Conservation (phyloP, 2,329 filamentous ascomycete genomes). For the Sporothrix pallida region DNA sequence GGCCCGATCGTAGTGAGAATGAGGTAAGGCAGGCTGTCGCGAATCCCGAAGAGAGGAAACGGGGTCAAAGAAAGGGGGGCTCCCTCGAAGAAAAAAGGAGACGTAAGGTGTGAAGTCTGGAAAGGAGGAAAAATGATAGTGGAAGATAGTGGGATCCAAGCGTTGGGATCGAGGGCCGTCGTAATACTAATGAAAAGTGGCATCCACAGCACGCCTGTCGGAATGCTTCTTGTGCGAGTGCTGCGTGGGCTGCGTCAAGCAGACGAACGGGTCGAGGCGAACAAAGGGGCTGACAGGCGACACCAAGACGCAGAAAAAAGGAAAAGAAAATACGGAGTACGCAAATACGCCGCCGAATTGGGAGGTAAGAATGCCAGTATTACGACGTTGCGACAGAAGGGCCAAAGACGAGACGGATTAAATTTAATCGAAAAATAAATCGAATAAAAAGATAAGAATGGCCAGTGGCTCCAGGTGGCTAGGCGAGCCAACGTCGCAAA, state of each 20-base stretch:
- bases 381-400: neutral
- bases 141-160: conserved; percentile 9
- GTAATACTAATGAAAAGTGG: neutral
- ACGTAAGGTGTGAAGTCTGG: neutral
- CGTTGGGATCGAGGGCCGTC: neutral
- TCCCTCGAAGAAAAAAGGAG: neutral
- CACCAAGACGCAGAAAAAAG: neutral
- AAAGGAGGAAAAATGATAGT: neutral
- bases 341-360: conserved; percentile 4
- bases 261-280: conserved; percentile 7
- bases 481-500: neutral
- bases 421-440: neutral
- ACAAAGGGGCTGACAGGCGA: conserved; percentile 22
- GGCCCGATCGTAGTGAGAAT: neutral
- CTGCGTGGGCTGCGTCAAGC: conserved; percentile 21
- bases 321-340: neutral
- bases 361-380: neutral
- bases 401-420: neutral
- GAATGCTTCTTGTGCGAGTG: too few relatives aligned
- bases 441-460: conserved; percentile 2
- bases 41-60: neutral
- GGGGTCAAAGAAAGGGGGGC: conserved; percentile 5
- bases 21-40: neutral
- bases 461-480: neutral
- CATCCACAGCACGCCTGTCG: neutral